Conservation (phyloP, 2,329 filamentous ascomycete species). For the Botrytis galanthina region DNA sequence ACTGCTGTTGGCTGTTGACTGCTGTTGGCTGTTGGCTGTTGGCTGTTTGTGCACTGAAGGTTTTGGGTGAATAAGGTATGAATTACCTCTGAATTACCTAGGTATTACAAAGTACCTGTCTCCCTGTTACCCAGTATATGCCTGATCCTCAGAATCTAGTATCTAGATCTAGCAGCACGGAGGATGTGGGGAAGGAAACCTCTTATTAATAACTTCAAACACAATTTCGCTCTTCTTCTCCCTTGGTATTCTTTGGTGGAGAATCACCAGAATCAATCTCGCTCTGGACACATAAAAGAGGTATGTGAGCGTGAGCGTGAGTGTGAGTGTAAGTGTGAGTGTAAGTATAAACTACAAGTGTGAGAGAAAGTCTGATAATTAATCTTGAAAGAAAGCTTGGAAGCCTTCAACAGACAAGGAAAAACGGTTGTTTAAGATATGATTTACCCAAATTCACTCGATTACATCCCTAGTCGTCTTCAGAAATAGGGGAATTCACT, state of each 20-base stretch:
- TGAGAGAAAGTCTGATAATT: not conserved
- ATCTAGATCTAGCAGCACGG: too few species aligned
- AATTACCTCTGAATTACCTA: not conserved
- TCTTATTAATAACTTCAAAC: not conserved
- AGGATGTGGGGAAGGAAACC: not conserved
- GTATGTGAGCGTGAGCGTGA: not conserved
- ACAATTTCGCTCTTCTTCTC: not conserved
- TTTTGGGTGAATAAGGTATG: not conserved
- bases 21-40: too few species aligned
- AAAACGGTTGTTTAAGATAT: not conserved
- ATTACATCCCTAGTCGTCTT: not conserved
- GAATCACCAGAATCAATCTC: not conserved
- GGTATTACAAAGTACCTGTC: not conserved
- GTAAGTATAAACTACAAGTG: too few species aligned
- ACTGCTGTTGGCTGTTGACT: too few species aligned
- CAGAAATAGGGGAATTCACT: conserved; percentile 1
- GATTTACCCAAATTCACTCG: not conserved
- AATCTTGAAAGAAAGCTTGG: not conserved
- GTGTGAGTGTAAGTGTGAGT: too few species aligned
- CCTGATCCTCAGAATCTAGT: not conserved
- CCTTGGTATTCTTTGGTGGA: not conserved
- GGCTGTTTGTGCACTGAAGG: too few species aligned
- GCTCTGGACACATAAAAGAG: not conserved
- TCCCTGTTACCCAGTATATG: too few species aligned
- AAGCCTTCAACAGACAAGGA: not conserved